These are phyloP conservation scores for Nepenthes gracilis DNA, from an alignment of 148 eudicot species.

Conservation along the genomic window DNA sequence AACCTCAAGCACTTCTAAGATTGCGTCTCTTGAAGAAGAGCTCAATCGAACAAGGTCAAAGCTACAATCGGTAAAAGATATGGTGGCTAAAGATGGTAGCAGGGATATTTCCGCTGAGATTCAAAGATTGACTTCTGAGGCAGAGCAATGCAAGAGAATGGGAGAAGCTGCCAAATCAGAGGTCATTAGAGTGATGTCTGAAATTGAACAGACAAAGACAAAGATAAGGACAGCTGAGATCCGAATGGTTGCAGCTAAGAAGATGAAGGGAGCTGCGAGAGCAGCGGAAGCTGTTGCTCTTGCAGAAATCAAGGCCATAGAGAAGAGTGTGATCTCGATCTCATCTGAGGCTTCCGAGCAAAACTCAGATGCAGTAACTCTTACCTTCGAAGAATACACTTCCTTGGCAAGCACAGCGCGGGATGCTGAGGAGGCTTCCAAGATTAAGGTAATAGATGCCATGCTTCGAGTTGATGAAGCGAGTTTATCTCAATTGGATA, in stretches of 20 bases:
- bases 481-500: slow-evolving; percentile 38
- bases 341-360: slow-evolving; percentile 6
- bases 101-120: slow-evolving; percentile 47
- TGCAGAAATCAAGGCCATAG: slow-evolving; percentile 75
- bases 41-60: slow-evolving; percentile 38
- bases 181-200: slow-evolving; percentile 47
- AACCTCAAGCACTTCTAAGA: slow-evolving; percentile 45
- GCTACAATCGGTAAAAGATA: slow-evolving; percentile 24
- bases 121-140: slow-evolving; percentile 55
- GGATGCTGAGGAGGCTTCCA: slow-evolving; percentile 45
- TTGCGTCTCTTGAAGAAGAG: slow-evolving; percentile 65
- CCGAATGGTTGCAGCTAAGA: slow-evolving; percentile 67
- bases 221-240: slow-evolving; percentile 68
- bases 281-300: slow-evolving; percentile 84
- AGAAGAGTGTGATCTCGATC: slow-evolving; percentile 19
- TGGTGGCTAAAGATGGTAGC: slow-evolving; percentile 11
- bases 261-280: slow-evolving; percentile 84
- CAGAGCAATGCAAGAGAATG: slow-evolving; percentile 62
- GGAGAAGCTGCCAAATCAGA: slow-evolving; percentile 64
- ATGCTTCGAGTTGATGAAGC: slow-evolving; percentile 57
- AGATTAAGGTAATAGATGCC: slow-evolving; percentile 37
- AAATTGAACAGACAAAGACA: slow-evolving; percentile 63
- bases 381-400: slow-evolving; percentile 64
- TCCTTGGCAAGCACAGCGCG: slow-evolving; percentile 46
- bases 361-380: slow-evolving; percentile 31